These are phyloP conservation scores for Gracilariopsis chorda DNA, from an alignment of 23 red algal genomes.

Conservation along the genomic window DNA sequence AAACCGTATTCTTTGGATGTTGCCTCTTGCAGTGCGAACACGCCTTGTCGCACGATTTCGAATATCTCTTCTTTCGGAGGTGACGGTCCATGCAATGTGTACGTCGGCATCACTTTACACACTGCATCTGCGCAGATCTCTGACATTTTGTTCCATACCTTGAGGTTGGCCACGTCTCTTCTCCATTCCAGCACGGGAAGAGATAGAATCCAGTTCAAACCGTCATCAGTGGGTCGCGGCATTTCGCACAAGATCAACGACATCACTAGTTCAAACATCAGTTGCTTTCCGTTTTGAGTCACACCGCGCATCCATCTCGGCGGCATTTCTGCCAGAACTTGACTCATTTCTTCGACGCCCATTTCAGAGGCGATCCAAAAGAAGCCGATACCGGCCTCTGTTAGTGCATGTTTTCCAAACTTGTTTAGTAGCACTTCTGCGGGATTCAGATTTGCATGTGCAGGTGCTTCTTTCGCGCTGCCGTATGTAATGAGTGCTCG, in stretches of 20 bases:
- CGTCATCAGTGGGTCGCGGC: not conserved
- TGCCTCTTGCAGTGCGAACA: constrained; percentile 32
- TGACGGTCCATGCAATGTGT: not conserved
- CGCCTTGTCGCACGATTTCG: constrained; percentile 10
- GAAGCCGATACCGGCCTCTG: constrained; percentile 31
- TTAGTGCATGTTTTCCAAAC: not conserved
- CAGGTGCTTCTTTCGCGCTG: not conserved
- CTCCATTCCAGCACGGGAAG: constrained; percentile 32
- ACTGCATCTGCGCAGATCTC: constrained; percentile 54
- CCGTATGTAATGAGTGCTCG: constrained; percentile 34
- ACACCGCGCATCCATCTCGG: constrained; percentile 51
- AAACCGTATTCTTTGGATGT: constrained; percentile 23
- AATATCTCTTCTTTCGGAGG: not conserved
- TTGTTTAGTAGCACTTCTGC: constrained; percentile 31
- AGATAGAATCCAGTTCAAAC: constrained; percentile 8
- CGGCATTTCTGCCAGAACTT: constrained; percentile 45
- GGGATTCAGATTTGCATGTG: constrained; percentile 12
- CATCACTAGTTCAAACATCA: constrained; percentile 58
- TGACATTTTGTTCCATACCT: not conserved
- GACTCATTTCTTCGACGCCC: constrained; percentile 13
- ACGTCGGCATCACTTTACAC: not conserved
- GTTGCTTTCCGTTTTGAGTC: constrained; percentile 39
- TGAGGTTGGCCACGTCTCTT: constrained; percentile 1
- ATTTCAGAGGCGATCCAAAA: constrained; percentile 47
- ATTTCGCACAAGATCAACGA: constrained; percentile 35